These are phyloP conservation scores for Cucurbita ficifolia DNA, from an alignment of 306 rosid genomes.

Conservation along the genomic window DNA sequence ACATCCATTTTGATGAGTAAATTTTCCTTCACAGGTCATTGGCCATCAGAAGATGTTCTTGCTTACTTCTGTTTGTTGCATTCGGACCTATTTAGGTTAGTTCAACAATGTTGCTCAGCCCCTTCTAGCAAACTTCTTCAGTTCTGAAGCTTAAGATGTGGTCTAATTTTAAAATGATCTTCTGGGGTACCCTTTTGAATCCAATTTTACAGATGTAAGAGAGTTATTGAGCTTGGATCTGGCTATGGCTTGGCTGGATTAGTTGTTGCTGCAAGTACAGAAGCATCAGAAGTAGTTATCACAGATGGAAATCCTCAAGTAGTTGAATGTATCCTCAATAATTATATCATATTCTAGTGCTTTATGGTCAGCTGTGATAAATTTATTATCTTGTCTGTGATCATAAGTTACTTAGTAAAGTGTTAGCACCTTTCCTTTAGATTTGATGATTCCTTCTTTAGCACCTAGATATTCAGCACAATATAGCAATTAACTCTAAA, in stretches of 20 bases:
- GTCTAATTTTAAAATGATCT: background rate
- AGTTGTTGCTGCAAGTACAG: slow-evolving; percentile 64
- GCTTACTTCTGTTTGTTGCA: slow-evolving; percentile 64
- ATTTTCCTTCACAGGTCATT: slow-evolving; percentile 50
- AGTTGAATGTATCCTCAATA: slow-evolving; percentile 75
- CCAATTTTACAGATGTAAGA: slow-evolving; percentile 47
- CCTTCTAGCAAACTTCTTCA: slow-evolving; percentile 1
- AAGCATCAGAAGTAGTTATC: slow-evolving; percentile 71
- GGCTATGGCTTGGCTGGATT: slow-evolving; percentile 94
- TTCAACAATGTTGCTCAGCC: background rate
- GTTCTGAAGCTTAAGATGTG: background rate
- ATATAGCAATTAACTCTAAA: slow-evolving; percentile 48
- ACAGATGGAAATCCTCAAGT: slow-evolving; percentile 95
- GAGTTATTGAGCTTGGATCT: slow-evolving; percentile 85
- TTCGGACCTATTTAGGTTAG: slow-evolving; percentile 55
- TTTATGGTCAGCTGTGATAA: background rate
- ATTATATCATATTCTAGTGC: background rate
- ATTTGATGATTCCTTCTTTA: slow-evolving; percentile 11
- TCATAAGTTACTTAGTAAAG: background rate
- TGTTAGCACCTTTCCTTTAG: background rate
- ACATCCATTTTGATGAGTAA: background rate
- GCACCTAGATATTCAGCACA: slow-evolving; percentile 68
- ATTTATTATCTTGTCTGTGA: background rate
- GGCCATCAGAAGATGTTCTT: slow-evolving; percentile 98
- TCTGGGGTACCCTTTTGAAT: background rate